phyloP scores from a whole-genome alignment of 2,329 filamentous ascomycete genomes.

The Ophiocordyceps camponoti-leonardi region DNA sequence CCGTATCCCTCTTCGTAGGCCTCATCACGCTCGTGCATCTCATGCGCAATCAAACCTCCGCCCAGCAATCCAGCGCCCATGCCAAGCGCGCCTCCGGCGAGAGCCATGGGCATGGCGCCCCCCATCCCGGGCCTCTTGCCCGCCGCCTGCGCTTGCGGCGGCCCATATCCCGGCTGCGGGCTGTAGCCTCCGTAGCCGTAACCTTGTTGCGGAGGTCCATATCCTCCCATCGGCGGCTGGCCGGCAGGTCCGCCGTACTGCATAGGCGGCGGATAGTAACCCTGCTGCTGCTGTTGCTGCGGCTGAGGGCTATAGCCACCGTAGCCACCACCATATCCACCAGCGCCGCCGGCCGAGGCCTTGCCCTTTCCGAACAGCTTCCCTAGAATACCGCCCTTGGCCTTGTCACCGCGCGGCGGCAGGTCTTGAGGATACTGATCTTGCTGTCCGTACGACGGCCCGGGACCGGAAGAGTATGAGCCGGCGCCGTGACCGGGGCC shows the following conservation, averaged over 20 bases:
- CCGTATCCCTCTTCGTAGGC: conserved; percentile 31
- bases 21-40: conserved; percentile 43
- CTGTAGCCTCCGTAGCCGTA: conserved; percentile 4
- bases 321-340: conserved; percentile 1
- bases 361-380: conserved; percentile 32
- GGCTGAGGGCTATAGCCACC: conserved; percentile 5
- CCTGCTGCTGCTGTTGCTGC: conserved; percentile 9
- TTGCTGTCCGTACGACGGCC: neutral
- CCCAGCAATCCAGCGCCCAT: conserved; percentile 68
- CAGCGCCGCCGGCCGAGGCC: conserved; percentile 6
- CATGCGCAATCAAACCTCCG: conserved; percentile 53
- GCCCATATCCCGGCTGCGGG: conserved; percentile 10
- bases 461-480: conserved; percentile 7
- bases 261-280: conserved; percentile 9
- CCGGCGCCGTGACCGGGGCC: conserved; percentile 7
- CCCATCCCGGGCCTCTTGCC: conserved; percentile 16
- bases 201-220: neutral
- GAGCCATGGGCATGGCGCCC: conserved; percentile 34
- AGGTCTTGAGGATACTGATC: conserved; percentile 19
- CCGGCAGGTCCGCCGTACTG: conserved; percentile 7
- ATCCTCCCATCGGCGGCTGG: neutral
- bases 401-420: conserved; percentile 22
- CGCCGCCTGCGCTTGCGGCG: conserved; percentile 14
- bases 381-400: conserved; percentile 27
- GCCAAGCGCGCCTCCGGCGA: conserved; percentile 52